These are phyloP conservation scores for Cynara cardunculus DNA, from an alignment of 129 eudicot species.

Conservation along the genomic window DNA sequence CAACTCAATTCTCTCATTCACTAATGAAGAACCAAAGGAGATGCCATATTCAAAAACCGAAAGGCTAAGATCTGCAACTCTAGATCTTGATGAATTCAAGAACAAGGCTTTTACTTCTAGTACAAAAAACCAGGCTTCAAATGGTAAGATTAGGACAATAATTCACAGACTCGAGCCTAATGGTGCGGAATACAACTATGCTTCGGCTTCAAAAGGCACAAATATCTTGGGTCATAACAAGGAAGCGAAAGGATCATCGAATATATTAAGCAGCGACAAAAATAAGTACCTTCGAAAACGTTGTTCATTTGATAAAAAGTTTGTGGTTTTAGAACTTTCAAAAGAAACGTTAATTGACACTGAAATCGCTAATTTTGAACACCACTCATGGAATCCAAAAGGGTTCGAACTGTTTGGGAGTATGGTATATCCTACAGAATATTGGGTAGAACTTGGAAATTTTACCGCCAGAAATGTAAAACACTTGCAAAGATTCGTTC, in stretches of 20 bases:
- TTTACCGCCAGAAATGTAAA: constrained; percentile 87
- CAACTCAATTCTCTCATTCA: neutral
- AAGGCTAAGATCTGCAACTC: constrained; percentile 46
- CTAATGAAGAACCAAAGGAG: constrained; percentile 14
- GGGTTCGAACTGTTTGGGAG: constrained; percentile 85
- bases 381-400: constrained; percentile 79
- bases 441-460: constrained; percentile 86
- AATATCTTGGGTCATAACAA: constrained; percentile 80
- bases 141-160: constrained; percentile 54
- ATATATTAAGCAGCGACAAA: constrained; percentile 69
- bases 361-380: constrained; percentile 90
- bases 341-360: constrained; percentile 91
- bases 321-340: constrained; percentile 84
- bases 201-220: constrained; percentile 87
- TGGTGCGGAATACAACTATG: constrained; percentile 89
- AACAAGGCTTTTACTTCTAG: constrained; percentile 44
- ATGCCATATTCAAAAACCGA: constrained; percentile 33
- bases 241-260: constrained; percentile 94
- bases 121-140: constrained; percentile 39
- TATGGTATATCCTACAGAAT: constrained; percentile 74
- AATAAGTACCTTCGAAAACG: constrained; percentile 95
- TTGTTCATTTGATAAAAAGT: constrained; percentile 80
- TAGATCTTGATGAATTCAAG: constrained; percentile 86
- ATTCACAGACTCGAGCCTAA: constrained; percentile 86
- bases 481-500: constrained; percentile 71